Evolutionary conservation across 495 filamentous ascomycete species (phyloP).

Genomic region (Xylaria venustula): DNA sequence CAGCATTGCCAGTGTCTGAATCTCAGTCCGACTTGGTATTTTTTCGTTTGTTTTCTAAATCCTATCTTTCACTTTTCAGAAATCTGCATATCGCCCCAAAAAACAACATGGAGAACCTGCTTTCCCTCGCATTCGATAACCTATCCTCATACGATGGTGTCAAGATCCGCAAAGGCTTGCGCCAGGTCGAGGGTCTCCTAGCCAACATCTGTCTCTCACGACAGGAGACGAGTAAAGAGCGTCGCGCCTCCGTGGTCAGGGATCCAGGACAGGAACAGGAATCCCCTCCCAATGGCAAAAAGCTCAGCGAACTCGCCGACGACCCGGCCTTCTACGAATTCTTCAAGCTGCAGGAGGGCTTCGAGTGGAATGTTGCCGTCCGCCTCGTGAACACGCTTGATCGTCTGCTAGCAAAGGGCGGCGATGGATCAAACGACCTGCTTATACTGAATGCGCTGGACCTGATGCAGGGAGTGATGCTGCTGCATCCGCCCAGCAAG

Average conservation of each 20-base stretch:
- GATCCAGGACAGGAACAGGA: slow-evolving; percentile 70
- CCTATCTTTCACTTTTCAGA: not conserved
- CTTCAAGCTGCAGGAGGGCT: slow-evolving; percentile 93
- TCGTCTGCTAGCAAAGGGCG: slow-evolving; percentile 75
- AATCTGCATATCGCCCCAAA: slow-evolving; percentile 5
- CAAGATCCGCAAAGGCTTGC: slow-evolving; percentile 90
- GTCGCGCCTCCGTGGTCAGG: slow-evolving; percentile 71
- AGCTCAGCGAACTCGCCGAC: slow-evolving; percentile 64
- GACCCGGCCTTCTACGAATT: slow-evolving; percentile 96
- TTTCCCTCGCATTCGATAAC: slow-evolving; percentile 94
- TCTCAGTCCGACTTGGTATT: slow-evolving; percentile 17
- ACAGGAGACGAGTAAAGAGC: slow-evolving; percentile 67
- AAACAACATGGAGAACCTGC: slow-evolving; percentile 75
- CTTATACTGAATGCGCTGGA: slow-evolving; percentile 87
- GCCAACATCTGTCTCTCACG: slow-evolving; percentile 90
- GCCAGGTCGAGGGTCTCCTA: slow-evolving; percentile 92
- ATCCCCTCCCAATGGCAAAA: slow-evolving; percentile 49
- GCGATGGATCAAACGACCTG: slow-evolving; percentile 80
- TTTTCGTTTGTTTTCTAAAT: slow-evolving; percentile 17
- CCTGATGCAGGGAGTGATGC: slow-evolving; percentile 83
- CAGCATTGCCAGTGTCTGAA: slow-evolving; percentile 19
- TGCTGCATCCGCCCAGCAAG: slow-evolving; percentile 91
- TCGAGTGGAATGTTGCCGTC: slow-evolving; percentile 95
- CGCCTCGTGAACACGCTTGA: slow-evolving; percentile 86
- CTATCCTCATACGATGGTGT: slow-evolving; percentile 86